Evolutionary conservation across 108 stramenopile species (phyloP).

Genomic region (Pseudonitzschia multiseries): DNA sequence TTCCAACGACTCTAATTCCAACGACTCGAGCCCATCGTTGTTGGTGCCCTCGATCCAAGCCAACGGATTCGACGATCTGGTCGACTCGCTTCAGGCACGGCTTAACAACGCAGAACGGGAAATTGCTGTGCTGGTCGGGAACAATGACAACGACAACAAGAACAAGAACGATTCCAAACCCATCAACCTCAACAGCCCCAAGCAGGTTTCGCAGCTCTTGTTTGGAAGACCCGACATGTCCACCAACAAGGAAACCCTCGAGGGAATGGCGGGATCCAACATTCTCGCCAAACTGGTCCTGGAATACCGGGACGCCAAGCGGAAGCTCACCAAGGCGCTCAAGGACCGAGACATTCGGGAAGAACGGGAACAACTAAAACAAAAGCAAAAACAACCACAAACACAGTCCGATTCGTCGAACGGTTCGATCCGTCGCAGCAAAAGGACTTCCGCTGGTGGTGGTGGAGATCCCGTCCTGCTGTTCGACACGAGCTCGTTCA

Average conservation of each 20-base stretch:
- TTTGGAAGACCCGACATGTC: conserved; percentile 59
- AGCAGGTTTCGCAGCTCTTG: conserved; percentile 65
- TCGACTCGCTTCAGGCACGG: conserved; percentile 14
- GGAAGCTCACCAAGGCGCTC: conserved; percentile 40
- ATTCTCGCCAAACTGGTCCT: conserved; percentile 50
- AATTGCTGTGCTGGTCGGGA: conserved; percentile 30
- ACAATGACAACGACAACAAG: conserved; percentile 13
- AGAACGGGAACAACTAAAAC: conserved; percentile 40
- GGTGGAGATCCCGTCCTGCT: conserved; percentile 62
- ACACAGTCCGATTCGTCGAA: neutral
- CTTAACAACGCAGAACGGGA: conserved; percentile 33
- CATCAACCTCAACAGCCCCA: conserved; percentile 75
- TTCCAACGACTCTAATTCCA: neutral
- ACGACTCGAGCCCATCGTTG: neutral
- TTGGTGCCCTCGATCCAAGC: neutral
- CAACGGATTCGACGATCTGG: neutral
- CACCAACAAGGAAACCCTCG: conserved; percentile 72
- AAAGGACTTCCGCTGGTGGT: neutral
- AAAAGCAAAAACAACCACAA: conserved; percentile 19
- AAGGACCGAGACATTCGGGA: conserved; percentile 38
- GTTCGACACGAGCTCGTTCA: conserved; percentile 85
- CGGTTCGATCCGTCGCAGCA: neutral
- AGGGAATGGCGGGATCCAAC: conserved; percentile 73
- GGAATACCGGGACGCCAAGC: conserved; percentile 45
- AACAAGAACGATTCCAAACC: conserved; percentile 18